A percentile compares a stretch with the other conserved stretches of the same genome.
Conservation (phyloP, 2,329 filamentous ascomycete genomes). For the Arthroderma uncinatum region DNA sequence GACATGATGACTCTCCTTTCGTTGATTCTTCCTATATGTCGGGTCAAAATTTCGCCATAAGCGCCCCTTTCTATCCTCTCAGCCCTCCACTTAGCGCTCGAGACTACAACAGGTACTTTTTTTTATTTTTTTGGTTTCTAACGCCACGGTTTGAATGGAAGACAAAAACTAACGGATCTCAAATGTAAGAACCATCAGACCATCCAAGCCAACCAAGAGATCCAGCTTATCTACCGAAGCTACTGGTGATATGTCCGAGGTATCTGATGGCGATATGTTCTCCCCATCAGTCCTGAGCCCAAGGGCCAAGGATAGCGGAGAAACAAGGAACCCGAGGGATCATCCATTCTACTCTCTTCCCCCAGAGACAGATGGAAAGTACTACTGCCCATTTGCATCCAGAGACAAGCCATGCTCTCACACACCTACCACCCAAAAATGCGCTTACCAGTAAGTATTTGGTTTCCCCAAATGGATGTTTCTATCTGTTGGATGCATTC, state of each 20-base stretch:
- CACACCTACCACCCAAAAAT: slow-evolving; percentile 92
- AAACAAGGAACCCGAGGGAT: slow-evolving; percentile 32
- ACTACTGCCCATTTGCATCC: slow-evolving; percentile 76
- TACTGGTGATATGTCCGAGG: neutral
- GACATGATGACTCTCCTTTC: slow-evolving; percentile 29
- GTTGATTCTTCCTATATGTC: slow-evolving; percentile 25
- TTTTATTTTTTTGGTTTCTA: neutral
- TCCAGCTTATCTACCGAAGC: slow-evolving; percentile 12
- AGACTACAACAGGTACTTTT: slow-evolving; percentile 32
- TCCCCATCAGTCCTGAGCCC: slow-evolving; percentile 20
- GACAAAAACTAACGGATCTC: neutral
- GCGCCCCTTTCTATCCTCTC: slow-evolving; percentile 31
- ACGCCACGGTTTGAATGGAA: neutral
- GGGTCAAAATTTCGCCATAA: slow-evolving; percentile 27
- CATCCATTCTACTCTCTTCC: slow-evolving; percentile 34
- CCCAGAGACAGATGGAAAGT: slow-evolving; percentile 60
- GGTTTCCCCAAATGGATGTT: neutral
- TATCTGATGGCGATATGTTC: slow-evolving; percentile 4
- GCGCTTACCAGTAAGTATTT: slow-evolving; percentile 84
- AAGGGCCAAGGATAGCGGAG: slow-evolving; percentile 29
- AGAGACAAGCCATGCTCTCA: slow-evolving; percentile 66
- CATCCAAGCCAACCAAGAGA: slow-evolving; percentile 29
- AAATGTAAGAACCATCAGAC: slow-evolving; percentile 28
- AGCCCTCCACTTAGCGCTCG: slow-evolving; percentile 31
- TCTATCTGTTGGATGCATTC: neutral